phyloP scores from a whole-genome alignment of 2,329 filamentous ascomycete genomes.

The Cytospora leucostoma region DNA sequence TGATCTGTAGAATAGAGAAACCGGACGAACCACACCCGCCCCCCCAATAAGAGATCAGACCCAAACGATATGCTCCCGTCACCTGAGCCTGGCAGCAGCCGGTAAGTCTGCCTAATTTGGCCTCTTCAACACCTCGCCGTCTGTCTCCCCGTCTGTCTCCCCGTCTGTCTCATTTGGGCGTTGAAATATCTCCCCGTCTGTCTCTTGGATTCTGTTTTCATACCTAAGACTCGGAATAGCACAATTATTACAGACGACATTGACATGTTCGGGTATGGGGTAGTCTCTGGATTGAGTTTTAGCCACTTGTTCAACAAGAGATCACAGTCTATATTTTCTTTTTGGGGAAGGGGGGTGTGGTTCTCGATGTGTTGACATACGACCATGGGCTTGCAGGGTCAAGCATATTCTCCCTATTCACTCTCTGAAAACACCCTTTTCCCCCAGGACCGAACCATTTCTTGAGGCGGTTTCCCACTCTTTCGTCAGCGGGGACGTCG shows the following conservation, averaged over 20 bases:
- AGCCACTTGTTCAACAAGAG: no score
- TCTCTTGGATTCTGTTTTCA: background rate
- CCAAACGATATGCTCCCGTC: background rate
- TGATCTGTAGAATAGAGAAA: no score
- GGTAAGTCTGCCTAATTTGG: background rate
- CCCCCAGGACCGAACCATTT: background rate
- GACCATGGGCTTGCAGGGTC: conserved; percentile 12
- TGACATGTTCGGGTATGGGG: background rate
- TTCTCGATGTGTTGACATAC: background rate
- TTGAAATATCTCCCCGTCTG: background rate
- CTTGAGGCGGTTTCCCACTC: conserved; percentile 12
- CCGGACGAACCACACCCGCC: no score
- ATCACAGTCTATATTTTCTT: no score
- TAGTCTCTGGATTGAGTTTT: background rate
- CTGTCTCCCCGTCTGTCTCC: background rate
- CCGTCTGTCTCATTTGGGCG: background rate
- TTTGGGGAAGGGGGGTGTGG: rapidly evolving
- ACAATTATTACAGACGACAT: conserved; percentile 13
- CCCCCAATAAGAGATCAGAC: no score
- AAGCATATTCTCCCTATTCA: background rate
- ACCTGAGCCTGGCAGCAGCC: background rate
- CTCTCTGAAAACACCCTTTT: conserved; percentile 9
- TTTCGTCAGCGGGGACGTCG: background rate
- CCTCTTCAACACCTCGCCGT: background rate
- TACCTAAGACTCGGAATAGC: background rate